Evolutionary conservation across 208 protist species (phyloP), one percentile per base, ranked within the genome.

Genomic region (Kentomonas sorsogonicus): DNA sequence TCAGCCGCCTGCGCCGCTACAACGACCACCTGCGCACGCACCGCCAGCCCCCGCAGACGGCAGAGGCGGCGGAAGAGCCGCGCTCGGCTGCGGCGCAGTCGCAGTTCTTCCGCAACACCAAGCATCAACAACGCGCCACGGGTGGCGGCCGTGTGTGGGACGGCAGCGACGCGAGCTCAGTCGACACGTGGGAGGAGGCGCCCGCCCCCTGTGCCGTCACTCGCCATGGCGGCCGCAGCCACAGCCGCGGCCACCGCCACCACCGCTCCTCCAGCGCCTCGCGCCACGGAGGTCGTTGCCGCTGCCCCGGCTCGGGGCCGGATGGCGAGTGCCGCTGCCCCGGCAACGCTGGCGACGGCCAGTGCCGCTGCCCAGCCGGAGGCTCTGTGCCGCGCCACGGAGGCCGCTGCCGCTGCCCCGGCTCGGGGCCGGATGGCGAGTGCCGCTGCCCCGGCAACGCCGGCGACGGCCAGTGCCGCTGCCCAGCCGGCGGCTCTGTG

Each of bases 371-470:
- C 30, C 5, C 25, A 15, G 15, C 36, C 11, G 10, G 36, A 10
- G 11, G 46, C 26, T 4, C 29, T 26, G 20, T 16, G 25, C 46
- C 1, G 15, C 6, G 18, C 4, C n/a, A 13, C 29, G 25, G 36
- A n/a, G 36, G 36, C 16, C 25, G 29, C 25, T 52, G 46, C 46
- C 25, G 33, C 29, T 52, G 18, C 2, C 29, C 23, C 30, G 25
- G 25, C n/a, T n/a, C n/a, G n/a, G n/a, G n/a, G n/a, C n/a, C n/a
- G n/a, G n/a, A n/a, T n/a, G n/a, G n/a, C n/a, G n/a, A n/a, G 13
- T 52, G 26, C 46, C 46, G 25, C 25, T 34, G 25, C 46, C 46
- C 44, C 20, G n/a, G 46, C 46, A 52, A 3, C 40, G 18, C 2
- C 40, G 2, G 18, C 40, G 26, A 5, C 18, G 26, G 40, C 40